Base-by-base conservation (phyloP, 106 monocot species). In the Vanilla planifolia region DNA sequence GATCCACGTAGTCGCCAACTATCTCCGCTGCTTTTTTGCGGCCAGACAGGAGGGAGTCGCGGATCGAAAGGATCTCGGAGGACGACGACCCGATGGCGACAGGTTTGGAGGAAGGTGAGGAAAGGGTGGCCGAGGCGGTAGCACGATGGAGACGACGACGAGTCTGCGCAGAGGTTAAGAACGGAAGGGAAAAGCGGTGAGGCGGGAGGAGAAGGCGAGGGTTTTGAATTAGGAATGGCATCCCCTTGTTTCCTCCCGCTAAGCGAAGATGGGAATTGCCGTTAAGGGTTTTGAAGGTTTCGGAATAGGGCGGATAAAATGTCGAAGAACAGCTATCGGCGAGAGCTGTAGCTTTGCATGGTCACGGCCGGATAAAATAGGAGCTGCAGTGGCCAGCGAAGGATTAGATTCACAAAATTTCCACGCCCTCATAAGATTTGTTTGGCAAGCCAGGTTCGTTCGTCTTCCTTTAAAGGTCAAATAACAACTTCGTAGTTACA, bases 41-140 rank as follows among this genome's bases (percentile, higher is more conserved):
- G 27, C 90, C 63, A 19, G 76, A 84, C 70, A 90, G 84, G 56
- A 96, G 75, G 56, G 86, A 71, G 3, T 85, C 75, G 26, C 91
- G 87, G 67, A 82, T 51, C 59, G 83, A 75, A 59, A 79, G 79
- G 64, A 96, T 91, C 32, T 71, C 63, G 11, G 81, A 88, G 26
- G 48, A 52, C 2, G 77, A 59, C 0, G 56, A 7, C 15, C 50
- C 10, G 48, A 61, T 9, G 35, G 15, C 14, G 44, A 26, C 24
- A 48, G 35, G 41, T 21, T 67, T 7, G 58, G 69, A 39, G 58
- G 51, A 22, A 59, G 73, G 36, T 40, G 68, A 55, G 42, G 68
- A 55, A 16, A 70, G 62, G 39, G 64, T 60, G 59, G 75, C 42
- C 55, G 20, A 37, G 33, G 41, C 26, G 58, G 33, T 29, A 73